Conservation (phyloP, 768 basidiomycete species). For the Lactarius evosmus region DNA sequence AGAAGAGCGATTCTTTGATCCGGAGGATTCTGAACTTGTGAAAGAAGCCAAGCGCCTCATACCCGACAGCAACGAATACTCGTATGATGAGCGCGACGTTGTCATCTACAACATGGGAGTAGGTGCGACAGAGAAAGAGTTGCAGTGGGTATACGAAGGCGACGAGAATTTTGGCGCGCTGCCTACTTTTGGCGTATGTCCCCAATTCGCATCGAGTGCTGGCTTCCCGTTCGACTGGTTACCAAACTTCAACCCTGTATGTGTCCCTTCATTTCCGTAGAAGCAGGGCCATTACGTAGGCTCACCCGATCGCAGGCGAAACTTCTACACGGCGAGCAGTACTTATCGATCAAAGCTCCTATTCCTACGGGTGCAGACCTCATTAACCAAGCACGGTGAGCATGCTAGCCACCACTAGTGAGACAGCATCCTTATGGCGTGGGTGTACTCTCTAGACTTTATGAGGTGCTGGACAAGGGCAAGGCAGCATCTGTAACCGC, state of each 20-base stretch:
- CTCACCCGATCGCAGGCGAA: slow-evolving; percentile 58
- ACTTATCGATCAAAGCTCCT: slow-evolving; percentile 77
- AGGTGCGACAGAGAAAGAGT: slow-evolving; percentile 89
- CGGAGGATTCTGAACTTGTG: slow-evolving; percentile 81
- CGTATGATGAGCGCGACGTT: slow-evolving; percentile 85
- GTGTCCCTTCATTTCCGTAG: slow-evolving; percentile 31
- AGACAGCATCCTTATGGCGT: slow-evolving; percentile 2
- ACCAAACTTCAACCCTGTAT: slow-evolving; percentile 90
- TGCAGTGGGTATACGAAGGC: slow-evolving; percentile 89
- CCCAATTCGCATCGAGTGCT: slow-evolving; percentile 76
- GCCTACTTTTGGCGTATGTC: slow-evolving; percentile 94
- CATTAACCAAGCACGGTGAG: slow-evolving; percentile 66
- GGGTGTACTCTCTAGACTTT: slow-evolving; percentile 42
- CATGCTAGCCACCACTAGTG: slow-evolving; percentile 19
- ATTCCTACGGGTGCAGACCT: slow-evolving; percentile 85
- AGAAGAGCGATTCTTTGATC: slow-evolving; percentile 56
- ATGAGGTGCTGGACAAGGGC: slow-evolving; percentile 86
- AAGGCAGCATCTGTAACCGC: slow-evolving; percentile 90
- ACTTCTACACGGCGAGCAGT: slow-evolving; percentile 97
- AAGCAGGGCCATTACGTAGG: neutral
- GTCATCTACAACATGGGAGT: slow-evolving; percentile 94
- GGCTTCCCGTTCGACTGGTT: slow-evolving; percentile 77
- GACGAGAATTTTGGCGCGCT: slow-evolving; percentile 81
- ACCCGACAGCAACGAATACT: slow-evolving; percentile 56
- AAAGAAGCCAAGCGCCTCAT: slow-evolving; percentile 70